A percentile compares a stretch with the other conserved stretches of the same genome.
phyloP scores from a whole-genome alignment of 2,329 filamentous ascomycete genomes.

The Macroventuria anomochaeta region DNA sequence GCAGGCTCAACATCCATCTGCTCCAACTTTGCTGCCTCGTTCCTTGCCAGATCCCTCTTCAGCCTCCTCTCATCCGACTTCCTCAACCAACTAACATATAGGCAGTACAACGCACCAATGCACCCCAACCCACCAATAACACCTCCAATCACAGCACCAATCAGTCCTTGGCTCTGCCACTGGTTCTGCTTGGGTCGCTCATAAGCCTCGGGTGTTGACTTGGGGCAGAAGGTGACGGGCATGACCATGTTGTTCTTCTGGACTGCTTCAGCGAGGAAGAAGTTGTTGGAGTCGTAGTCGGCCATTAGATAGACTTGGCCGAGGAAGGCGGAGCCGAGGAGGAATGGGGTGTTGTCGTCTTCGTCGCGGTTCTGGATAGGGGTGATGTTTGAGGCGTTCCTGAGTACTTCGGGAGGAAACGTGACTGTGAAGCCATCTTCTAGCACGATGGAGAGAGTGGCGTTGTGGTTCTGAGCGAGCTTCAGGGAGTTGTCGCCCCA shows the following conservation, averaged over 20 bases:
- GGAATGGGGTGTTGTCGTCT: conserved; percentile 39
- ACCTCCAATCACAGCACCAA: conserved; percentile 50
- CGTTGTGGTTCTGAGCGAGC: conserved; percentile 47
- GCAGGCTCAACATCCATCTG: conserved; percentile 45
- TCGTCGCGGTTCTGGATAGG: conserved; percentile 43
- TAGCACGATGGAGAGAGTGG: conserved; percentile 51
- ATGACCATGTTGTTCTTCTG: conserved; percentile 51
- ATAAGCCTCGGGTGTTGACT: conserved; percentile 45
- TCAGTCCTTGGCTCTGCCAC: conserved; percentile 45
- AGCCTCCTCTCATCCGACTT: conserved; percentile 36
- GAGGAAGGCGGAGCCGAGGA: conserved; percentile 52
- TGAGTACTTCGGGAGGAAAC: conserved; percentile 47
- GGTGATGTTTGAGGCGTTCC: conserved; percentile 49
- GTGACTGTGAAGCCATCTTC: conserved; percentile 51
- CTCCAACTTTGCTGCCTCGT: conserved; percentile 36
- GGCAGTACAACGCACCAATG: conserved; percentile 35
- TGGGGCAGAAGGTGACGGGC: conserved; percentile 51
- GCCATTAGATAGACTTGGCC: conserved; percentile 54
- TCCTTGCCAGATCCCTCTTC: conserved; percentile 38
- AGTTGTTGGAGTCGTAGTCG: conserved; percentile 50
- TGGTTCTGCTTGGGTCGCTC: conserved; percentile 32
- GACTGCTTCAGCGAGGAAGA: conserved; percentile 52
- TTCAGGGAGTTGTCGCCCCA: conserved; percentile 49
- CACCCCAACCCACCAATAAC: conserved; percentile 46
- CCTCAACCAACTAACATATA: conserved; percentile 39